Conservation (phyloP, 1,284 basidiomycete genomes). For the Erythrobasidium hasegawianum region DNA sequence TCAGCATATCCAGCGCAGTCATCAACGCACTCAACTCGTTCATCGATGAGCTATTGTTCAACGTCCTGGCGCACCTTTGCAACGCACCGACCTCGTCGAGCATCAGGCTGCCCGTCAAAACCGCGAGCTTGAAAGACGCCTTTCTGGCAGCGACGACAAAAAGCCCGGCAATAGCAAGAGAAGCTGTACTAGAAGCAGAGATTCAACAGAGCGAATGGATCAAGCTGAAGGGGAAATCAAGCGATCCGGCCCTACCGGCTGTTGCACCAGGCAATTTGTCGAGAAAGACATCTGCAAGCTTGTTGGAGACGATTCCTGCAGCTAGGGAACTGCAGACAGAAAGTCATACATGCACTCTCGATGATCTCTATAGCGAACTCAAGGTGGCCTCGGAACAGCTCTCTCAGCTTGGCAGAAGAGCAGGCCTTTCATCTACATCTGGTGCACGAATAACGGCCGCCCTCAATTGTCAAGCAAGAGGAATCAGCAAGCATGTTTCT, state of each 20-base stretch:
- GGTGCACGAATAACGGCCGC: neutral
- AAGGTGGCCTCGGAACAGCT: neutral
- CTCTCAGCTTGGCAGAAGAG: conserved; percentile 4
- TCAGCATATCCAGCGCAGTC: conserved; percentile 1
- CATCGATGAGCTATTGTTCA: conserved; percentile 6
- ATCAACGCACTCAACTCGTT: neutral
- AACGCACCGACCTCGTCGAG: too few relatives aligned
- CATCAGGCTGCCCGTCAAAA: conserved; percentile 5
- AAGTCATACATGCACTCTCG: neutral
- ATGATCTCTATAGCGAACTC: neutral
- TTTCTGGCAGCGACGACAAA: neutral
- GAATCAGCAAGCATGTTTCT: neutral
- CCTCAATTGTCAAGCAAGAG: neutral
- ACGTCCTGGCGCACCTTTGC: too few relatives aligned
- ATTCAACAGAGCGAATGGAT: conserved; percentile 8
- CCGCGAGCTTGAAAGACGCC: conserved; percentile 8
- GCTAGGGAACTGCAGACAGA: too few relatives aligned
- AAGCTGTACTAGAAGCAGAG: conserved; percentile 22
- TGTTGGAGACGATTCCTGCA: too few relatives aligned
- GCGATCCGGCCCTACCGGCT: conserved; percentile 1
- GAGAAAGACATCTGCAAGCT: too few relatives aligned
- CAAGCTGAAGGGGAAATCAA: neutral
- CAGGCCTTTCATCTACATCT: neutral
- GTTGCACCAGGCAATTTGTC: neutral
- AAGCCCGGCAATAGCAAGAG: neutral